A percentile compares a stretch with the other conserved stretches of the same genome.
Conservation (phyloP, 345 rosid genomes). For the Cochlearia excelsa region DNA sequence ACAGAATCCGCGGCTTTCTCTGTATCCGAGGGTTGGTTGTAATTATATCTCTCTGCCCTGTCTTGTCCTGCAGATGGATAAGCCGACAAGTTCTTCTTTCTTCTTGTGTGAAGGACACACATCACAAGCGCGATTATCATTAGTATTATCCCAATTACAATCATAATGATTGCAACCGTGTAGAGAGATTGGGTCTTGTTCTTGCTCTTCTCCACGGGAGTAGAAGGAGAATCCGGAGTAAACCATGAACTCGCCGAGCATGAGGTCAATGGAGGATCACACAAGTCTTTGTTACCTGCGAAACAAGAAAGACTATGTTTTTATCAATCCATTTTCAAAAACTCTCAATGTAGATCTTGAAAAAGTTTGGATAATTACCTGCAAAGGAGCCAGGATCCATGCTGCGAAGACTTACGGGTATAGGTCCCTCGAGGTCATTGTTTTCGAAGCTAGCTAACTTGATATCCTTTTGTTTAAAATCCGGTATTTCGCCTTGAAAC, state of each 20-base stretch:
- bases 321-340: slow-evolving; percentile 13
- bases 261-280: slow-evolving; percentile 51
- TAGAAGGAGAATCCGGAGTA: neutral
- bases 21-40: slow-evolving; percentile 7
- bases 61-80: slow-evolving; percentile 29
- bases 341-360: slow-evolving; percentile 2
- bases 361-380: slow-evolving; percentile 37
- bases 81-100: slow-evolving; percentile 15
- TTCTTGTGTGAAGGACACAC: slow-evolving; percentile 24
- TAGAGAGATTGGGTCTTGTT: slow-evolving; percentile 13
- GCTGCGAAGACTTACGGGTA: slow-evolving; percentile 49
- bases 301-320: slow-evolving; percentile 13
- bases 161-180: slow-evolving; percentile 29
- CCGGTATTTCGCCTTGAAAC: slow-evolving; percentile 55
- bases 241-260: slow-evolving; percentile 29
- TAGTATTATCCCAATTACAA: slow-evolving; percentile 32
- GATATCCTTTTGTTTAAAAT: slow-evolving; percentile 40
- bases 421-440: slow-evolving; percentile 69
- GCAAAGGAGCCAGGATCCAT: slow-evolving; percentile 50
- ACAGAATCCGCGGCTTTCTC: slow-evolving; percentile 23
- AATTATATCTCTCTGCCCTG: slow-evolving; percentile 27
- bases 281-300: slow-evolving; percentile 58
- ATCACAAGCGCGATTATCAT: slow-evolving; percentile 27
- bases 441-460: slow-evolving; percentile 49
- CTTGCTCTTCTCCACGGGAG: slow-evolving; percentile 5